phyloP scores from a whole-genome alignment of 345 rosid species.

The Lepidium aucheri region DNA sequence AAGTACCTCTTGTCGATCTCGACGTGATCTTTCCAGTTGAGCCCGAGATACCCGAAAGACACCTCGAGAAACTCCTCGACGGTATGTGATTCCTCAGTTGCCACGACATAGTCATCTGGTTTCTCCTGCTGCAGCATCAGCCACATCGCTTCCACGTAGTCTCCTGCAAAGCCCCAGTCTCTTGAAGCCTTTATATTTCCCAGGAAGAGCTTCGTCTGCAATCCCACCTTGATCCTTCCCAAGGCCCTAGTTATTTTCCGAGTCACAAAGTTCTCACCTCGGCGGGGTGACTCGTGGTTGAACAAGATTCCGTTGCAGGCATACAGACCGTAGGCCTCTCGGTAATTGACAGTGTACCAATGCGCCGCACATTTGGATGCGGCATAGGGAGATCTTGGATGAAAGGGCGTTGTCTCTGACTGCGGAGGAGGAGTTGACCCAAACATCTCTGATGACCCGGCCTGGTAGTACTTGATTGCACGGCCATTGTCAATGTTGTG shows the following conservation, averaged over 20 bases:
- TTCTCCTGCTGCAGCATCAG: slow-evolving; percentile 85
- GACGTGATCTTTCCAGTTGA: slow-evolving; percentile 50
- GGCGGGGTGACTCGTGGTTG: slow-evolving; percentile 82
- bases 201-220: slow-evolving; percentile 66
- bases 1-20: slow-evolving; percentile 50
- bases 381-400: slow-evolving; percentile 85
- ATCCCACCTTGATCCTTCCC: slow-evolving; percentile 71
- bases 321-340: slow-evolving; percentile 74
- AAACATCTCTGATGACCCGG: slow-evolving; percentile 88
- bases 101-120: slow-evolving; percentile 79
- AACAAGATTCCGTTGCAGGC: slow-evolving; percentile 89
- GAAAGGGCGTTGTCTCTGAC: slow-evolving; percentile 61
- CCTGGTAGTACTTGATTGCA: slow-evolving; percentile 60
- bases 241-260: slow-evolving; percentile 77
- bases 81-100: slow-evolving; percentile 84
- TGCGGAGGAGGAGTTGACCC: slow-evolving; percentile 90
- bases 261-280: slow-evolving; percentile 86
- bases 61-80: slow-evolving; percentile 80
- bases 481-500: slow-evolving; percentile 60
- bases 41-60: slow-evolving; percentile 57
- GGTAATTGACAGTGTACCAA: slow-evolving; percentile 85
- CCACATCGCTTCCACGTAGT: slow-evolving; percentile 95
- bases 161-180: slow-evolving; percentile 92
- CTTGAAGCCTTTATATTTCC: slow-evolving; percentile 79
- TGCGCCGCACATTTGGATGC: slow-evolving; percentile 81